Base-by-base conservation (phyloP, 352 stramenopile species). In the Globisporangium echinulatum region DNA sequence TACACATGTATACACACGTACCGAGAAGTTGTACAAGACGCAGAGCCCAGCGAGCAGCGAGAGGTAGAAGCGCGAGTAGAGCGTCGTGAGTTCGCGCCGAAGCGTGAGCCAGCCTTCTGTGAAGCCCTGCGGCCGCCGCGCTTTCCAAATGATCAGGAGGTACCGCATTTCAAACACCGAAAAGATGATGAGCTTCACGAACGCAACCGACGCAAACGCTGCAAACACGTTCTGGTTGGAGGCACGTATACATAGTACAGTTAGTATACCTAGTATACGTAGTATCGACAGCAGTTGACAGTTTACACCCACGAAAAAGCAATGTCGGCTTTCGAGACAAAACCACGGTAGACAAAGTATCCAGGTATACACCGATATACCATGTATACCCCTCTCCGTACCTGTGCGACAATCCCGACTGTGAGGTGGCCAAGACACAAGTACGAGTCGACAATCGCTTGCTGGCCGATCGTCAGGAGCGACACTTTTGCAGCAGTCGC, bases 111-210 rank as follows among this genome's bases (percentile, higher is more conserved):
- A 96, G 14, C 87, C 87, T n/a, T 94, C 71, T 46, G 79, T 79
- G 53, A 95, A 90, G 57, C 81, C 88, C 63, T 96, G 73, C 48
- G 82, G 82, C 63, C 96, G 81, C 19, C 96, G 70, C 1, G 96
- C 92, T 63, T 98, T 97, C 70, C 96, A 98, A 38, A 99, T 98
- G 58, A 98, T 94, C 46, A 98, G 78, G 76, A 99, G 78, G 69
- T 98, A 99, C 25, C 97, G 97, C 92, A 99, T 98, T 68, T 99
- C 96, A 65, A 99, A 98, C 44, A 99, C 92, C 44, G 94, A 98
- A 67, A 99, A 99, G 55, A 98, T 98, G 52, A 99, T 88, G 6
- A 99, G 79, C 77, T 99, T 98, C 56, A 99, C 97, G 58, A 99
- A 99, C 5, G 96, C 95, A 38, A 98, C 92, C 36, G 85, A 97